Evolutionary conservation across 192 early-diverging fungal species (phyloP).

Genomic region (Martensiomyces pterosporus): DNA sequence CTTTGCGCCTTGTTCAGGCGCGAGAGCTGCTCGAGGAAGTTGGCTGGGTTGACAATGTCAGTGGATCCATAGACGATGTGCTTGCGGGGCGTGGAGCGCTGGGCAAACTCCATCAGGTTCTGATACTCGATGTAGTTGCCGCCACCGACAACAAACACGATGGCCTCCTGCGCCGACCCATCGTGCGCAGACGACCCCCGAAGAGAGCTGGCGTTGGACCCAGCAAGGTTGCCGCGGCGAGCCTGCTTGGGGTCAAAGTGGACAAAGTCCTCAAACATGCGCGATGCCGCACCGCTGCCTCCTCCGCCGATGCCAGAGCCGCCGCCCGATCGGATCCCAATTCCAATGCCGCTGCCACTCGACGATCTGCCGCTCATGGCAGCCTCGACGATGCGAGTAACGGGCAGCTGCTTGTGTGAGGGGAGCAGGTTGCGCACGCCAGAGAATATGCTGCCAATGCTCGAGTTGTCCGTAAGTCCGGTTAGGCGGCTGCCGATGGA

Average conservation of each 20-base stretch:
- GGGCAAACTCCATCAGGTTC: slow-evolving; percentile 86
- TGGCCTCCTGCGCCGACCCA: slow-evolving; percentile 75
- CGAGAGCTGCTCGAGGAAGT: slow-evolving; percentile 77
- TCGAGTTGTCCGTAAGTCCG: slow-evolving; percentile 66
- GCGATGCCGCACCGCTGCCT: slow-evolving; percentile 9
- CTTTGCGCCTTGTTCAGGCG: slow-evolving; percentile 49
- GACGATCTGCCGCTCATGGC: slow-evolving; percentile 67
- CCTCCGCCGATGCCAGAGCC: slow-evolving; percentile 5
- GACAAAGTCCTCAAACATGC: slow-evolving; percentile 73
- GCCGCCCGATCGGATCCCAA: slow-evolving; percentile 17
- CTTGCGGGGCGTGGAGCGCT: slow-evolving; percentile 63
- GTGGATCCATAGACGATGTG: slow-evolving; percentile 93
- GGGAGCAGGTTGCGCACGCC: slow-evolving; percentile 96
- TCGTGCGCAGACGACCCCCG: too few relatives aligned
- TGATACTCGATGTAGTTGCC: slow-evolving; percentile 99
- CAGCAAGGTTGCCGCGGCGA: slow-evolving; percentile 53
- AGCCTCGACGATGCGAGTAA: slow-evolving; percentile 78
- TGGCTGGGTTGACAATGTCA: slow-evolving; percentile 74
- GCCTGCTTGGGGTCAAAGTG: slow-evolving; percentile 84
- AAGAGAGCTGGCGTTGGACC: slow-evolving; percentile 38
- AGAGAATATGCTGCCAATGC: slow-evolving; percentile 70
- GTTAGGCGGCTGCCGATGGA: slow-evolving; percentile 68
- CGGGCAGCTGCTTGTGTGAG: slow-evolving; percentile 79
- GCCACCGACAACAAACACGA: slow-evolving; percentile 97
- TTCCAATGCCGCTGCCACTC: slow-evolving; percentile 10